Percentiles rank a stretch among this genome's conserved stretches.
Evolutionary conservation across 2,329 filamentous ascomycete species (phyloP).

Genomic region (Metarhizium guizhouense): DNA sequence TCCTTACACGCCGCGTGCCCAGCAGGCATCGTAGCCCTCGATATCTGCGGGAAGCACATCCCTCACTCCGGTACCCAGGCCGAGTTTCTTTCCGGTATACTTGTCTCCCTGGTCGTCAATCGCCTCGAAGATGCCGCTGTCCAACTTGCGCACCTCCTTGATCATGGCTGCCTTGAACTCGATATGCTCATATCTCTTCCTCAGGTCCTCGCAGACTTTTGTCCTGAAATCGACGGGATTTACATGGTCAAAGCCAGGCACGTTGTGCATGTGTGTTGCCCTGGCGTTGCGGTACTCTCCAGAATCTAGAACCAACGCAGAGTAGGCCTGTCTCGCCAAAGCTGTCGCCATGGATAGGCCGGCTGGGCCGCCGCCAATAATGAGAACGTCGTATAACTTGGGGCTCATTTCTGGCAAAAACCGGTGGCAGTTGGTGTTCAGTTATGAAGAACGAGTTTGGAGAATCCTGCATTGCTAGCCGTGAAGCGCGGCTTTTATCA

Average conservation of each 20-base stretch:
- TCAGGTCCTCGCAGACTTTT: slow-evolving; percentile 24
- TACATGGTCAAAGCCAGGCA: slow-evolving; percentile 29
- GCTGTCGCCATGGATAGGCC: slow-evolving; percentile 37
- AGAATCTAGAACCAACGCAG: slow-evolving; percentile 39
- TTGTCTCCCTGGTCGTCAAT: slow-evolving; percentile 30
- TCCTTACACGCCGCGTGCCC: slow-evolving; percentile 39
- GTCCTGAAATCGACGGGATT: slow-evolving; percentile 25
- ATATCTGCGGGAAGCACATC: slow-evolving; percentile 41
- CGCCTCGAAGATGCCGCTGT: slow-evolving; percentile 23
- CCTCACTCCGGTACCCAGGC: slow-evolving; percentile 43
- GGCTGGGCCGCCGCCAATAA: slow-evolving; percentile 41
- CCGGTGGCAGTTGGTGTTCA: too few species aligned
- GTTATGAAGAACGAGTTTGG: too few species aligned
- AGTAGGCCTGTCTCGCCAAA: slow-evolving; percentile 40
- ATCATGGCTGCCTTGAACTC: slow-evolving; percentile 21
- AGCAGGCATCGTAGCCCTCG: slow-evolving; percentile 45
- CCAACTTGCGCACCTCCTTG: slow-evolving; percentile 17
- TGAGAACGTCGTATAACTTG: slow-evolving; percentile 37
- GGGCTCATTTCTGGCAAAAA: background rate
- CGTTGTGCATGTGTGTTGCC: slow-evolving; percentile 39
- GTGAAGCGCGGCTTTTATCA: too few species aligned
- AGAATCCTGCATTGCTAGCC: too few species aligned
- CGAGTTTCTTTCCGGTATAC: slow-evolving; percentile 42
- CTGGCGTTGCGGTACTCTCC: slow-evolving; percentile 39
- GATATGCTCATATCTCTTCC: slow-evolving; percentile 24